Evolutionary conservation across 2,329 filamentous ascomycete species (phyloP).

Genomic region (Cercospora sp.): DNA sequence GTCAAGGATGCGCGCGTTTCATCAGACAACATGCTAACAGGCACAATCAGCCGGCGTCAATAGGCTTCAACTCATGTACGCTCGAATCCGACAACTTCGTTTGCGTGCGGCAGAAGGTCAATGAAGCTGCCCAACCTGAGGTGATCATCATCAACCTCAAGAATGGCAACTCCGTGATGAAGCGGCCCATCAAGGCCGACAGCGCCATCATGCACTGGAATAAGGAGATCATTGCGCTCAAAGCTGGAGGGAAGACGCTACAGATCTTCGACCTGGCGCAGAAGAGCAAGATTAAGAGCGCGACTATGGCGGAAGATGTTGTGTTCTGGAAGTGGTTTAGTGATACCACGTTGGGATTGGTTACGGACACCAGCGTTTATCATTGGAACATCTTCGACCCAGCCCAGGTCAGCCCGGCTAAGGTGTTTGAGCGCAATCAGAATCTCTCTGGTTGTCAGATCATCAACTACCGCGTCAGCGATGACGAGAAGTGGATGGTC

Average conservation of each 20-base stretch:
- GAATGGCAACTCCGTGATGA: conserved; percentile 92
- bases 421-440: conserved; percentile 91
- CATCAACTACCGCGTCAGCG: conserved; percentile 97
- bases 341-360: conserved; percentile 80
- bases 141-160: conserved; percentile 98
- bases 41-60: conserved; percentile 60
- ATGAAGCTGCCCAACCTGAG: conserved; percentile 79
- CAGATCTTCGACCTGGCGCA: conserved; percentile 95
- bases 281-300: conserved; percentile 95
- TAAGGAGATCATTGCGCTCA: conserved; percentile 92
- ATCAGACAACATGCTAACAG: neutral
- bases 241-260: conserved; percentile 88
- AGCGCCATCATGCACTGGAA: conserved; percentile 99
- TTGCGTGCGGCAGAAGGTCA: conserved; percentile 93
- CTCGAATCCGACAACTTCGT: conserved; percentile 97
- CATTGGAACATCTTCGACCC: conserved; percentile 97
- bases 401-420: conserved; percentile 73
- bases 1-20: neutral
- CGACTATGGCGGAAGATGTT: conserved; percentile 94
- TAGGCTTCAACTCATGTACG: conserved; percentile 89
- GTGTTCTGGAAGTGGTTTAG: conserved; percentile 99
- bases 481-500: conserved; percentile 97
- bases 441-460: conserved; percentile 93
- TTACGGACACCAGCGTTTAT: conserved; percentile 87
- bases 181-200: conserved; percentile 95